phyloP scores from a whole-genome alignment of 2,329 filamentous ascomycete species.

The Raffaelea ambrosiae region DNA sequence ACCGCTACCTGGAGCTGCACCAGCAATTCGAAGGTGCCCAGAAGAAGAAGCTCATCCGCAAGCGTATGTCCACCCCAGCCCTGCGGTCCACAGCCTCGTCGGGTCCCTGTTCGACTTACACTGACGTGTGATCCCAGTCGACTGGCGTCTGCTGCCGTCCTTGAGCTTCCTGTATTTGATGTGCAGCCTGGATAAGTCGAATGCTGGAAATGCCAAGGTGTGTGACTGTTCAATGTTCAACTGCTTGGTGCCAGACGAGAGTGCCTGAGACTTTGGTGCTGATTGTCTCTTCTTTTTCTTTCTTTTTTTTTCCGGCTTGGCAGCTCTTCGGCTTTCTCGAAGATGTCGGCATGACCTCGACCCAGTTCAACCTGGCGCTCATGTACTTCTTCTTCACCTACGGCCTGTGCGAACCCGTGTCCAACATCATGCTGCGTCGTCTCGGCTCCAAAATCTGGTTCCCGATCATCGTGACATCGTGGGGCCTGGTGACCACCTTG shows the following conservation, averaged over 20 bases:
- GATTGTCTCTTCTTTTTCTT: too few species aligned
- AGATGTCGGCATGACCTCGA: too few species aligned
- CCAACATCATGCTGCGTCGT: slow-evolving; percentile 4
- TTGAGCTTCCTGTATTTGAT: slow-evolving; percentile 25
- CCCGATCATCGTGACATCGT: slow-evolving; percentile 28
- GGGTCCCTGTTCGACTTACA: neutral
- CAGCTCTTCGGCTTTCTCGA: too few species aligned
- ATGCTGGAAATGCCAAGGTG: slow-evolving; percentile 28
- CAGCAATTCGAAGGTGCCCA: too few species aligned
- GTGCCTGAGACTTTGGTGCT: too few species aligned
- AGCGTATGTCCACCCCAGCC: too few species aligned
- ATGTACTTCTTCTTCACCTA: slow-evolving; percentile 6
- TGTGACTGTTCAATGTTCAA: slow-evolving; percentile 2
- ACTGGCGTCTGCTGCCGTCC: slow-evolving; percentile 40
- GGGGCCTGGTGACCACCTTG: slow-evolving; percentile 60
- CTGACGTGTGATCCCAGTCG: slow-evolving; percentile 24
- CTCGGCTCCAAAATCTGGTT: slow-evolving; percentile 7
- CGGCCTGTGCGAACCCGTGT: slow-evolving; percentile 1
- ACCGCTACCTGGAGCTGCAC: too few species aligned
- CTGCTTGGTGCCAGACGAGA: too few species aligned
- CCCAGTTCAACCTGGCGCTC: slow-evolving; percentile 6
- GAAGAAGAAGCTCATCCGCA: too few species aligned
- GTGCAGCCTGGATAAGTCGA: slow-evolving; percentile 30
- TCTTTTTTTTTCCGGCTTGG: too few species aligned
- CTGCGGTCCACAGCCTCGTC: slow-evolving; percentile 22